Conservation (phyloP, 129 eudicot genomes). For the Tagetes patula region DNA sequence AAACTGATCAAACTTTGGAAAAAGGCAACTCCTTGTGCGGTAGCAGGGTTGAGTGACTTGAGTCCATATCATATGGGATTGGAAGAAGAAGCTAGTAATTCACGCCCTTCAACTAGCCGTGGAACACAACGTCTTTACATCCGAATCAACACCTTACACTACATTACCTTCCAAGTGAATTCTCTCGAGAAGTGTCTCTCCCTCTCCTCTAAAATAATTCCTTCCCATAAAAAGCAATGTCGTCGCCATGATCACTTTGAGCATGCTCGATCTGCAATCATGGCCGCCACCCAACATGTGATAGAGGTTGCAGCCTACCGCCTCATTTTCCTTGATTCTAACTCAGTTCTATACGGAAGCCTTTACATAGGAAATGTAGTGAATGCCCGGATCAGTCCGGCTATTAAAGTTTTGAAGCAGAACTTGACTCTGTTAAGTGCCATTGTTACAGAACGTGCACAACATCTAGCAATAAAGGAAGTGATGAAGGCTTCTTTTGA, state of each 20-base stretch:
- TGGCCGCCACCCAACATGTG: constrained; percentile 56
- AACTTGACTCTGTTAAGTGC: constrained; percentile 72
- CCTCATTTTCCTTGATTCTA: constrained; percentile 78
- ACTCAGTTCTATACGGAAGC: constrained; percentile 59
- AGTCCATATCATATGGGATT: constrained; percentile 31
- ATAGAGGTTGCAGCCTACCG: constrained; percentile 91
- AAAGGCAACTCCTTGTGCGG: constrained; percentile 65
- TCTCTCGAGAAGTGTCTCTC: constrained; percentile 61
- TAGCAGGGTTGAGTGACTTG: constrained; percentile 36
- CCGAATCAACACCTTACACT: constrained; percentile 86
- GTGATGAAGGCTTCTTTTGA: constrained; percentile 91
- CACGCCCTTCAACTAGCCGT: constrained; percentile 89
- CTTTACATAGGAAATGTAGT: constrained; percentile 55
- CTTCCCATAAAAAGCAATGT: constrained; percentile 23
- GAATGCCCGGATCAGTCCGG: constrained; percentile 64
- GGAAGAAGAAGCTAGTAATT: constrained; percentile 47
- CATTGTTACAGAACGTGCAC: constrained; percentile 67
- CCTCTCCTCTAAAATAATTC: constrained; percentile 33
- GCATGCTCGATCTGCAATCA: constrained; percentile 44
- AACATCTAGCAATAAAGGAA: constrained; percentile 65
- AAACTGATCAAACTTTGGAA: constrained; percentile 71
- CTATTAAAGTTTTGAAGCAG: constrained; percentile 61
- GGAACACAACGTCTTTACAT: constrained; percentile 97
- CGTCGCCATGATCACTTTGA: constrained; percentile 50
- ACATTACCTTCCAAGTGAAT: constrained; percentile 62